Evolutionary conservation across 192 early-diverging fungal genomes (phyloP), one percentile per base, ranked within the genome.

Genomic region (Gonapodya sp.): DNA sequence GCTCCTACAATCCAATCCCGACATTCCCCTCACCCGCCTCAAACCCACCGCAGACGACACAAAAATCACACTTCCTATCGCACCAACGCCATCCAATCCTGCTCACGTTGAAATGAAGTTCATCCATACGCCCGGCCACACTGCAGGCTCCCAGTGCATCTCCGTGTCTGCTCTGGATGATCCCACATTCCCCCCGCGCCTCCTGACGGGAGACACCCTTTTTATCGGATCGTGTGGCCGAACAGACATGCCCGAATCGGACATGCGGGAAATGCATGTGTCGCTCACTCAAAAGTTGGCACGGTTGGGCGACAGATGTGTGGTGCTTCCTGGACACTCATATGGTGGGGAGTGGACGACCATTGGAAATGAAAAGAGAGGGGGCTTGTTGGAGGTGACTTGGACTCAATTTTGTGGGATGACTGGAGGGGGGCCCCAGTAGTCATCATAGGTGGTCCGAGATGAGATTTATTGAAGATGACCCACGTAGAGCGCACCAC

Each of bases 91-190:
- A 83, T 18, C 90, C 89, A 0, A 84, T 86, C n/a, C n/a, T n/a
- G n/a, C n/a, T n/a, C n/a, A n/a, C n/a, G 8, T 82, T 97, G 31
- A 81, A 86, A 79, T 64, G 8, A 2, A 14, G 18, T 95, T 96
- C 83, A 83, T 95, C 36, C 96, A 98, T 83, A 96, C 94, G n/a
- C 96, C 96, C 0, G 96, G 96, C 18, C 96, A 98, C 83, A 94
- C 96, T 33, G 90, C 91, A 0, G 96, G 96, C 2, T 93, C 92
- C 80, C 94, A 96, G 84, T 93, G 93, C 80, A 79, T 98, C 30
- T 72, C 96, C 72, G 88, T 97, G 1, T 95, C 94, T 86, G 86
- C 85, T 0, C 86, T 84, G 46, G 31, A 16, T 8, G 18, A 31
- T 31, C 75, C 18, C 18, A 2, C 18, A 14, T 8, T 34, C 30